Conservation (phyloP, 257 asterid species). For the Rhazya stricta region DNA sequence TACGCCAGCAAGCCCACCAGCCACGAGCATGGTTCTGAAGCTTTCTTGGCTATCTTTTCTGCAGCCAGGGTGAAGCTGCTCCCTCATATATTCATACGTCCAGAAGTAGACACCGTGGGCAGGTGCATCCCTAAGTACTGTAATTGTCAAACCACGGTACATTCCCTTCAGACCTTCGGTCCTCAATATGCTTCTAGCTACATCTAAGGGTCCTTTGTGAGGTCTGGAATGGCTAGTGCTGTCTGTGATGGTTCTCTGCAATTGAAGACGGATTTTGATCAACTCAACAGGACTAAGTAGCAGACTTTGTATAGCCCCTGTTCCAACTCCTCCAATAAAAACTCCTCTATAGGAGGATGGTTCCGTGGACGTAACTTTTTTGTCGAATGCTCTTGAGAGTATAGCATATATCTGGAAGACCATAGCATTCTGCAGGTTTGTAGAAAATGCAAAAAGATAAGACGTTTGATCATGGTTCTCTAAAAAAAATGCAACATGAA, state of each 20-base stretch:
- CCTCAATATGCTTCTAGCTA: conserved; percentile 39
- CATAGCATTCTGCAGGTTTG: conserved; percentile 59
- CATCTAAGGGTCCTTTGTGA: conserved; percentile 43
- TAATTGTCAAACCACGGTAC: conserved; percentile 58
- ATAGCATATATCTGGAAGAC: conserved; percentile 63
- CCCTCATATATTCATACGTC: conserved; percentile 60
- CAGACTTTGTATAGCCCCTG: conserved; percentile 68
- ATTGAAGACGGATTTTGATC: conserved; percentile 68
- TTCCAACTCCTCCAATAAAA: conserved; percentile 53
- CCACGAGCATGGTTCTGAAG: conserved; percentile 53
- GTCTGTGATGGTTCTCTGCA: conserved; percentile 27
- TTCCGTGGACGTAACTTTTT: conserved; percentile 9
- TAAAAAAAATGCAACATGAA: background rate
- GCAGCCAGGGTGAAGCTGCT: conserved; percentile 67
- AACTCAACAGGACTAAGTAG: conserved; percentile 71
- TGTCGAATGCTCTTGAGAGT: conserved; percentile 49
- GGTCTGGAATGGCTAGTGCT: conserved; percentile 14
- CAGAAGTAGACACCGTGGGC: conserved; percentile 66
- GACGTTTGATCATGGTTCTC: background rate
- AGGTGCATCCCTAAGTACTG: conserved; percentile 69
- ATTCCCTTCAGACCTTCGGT: conserved; percentile 55
- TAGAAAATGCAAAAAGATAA: conserved; percentile 1
- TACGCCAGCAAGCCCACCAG: conserved; percentile 77
- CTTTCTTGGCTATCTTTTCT: conserved; percentile 45
- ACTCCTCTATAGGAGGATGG: conserved; percentile 66